Percentiles rank a stretch among this genome's conserved stretches.
phyloP scores from a whole-genome alignment of 129 eudicot species.

The Heracleum sosnowskyi region DNA sequence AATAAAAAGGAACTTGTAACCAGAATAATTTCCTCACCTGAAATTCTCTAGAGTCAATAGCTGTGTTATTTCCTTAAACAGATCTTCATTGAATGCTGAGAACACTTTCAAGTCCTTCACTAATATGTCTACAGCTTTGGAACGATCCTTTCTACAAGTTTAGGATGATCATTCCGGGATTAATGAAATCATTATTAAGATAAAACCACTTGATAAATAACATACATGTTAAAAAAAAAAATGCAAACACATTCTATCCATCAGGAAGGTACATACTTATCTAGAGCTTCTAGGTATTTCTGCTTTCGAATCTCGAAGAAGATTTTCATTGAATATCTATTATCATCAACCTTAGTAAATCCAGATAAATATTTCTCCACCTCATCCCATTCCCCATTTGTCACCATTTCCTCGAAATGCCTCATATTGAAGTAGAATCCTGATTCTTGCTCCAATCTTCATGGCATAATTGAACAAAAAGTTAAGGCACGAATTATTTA shows the following conservation, averaged over 20 bases:
- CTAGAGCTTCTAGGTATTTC: constrained; percentile 79
- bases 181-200: neutral
- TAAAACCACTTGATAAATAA: neutral
- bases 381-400: constrained; percentile 78
- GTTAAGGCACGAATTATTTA: neutral
- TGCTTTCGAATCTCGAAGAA: constrained; percentile 76
- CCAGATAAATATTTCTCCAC: constrained; percentile 73
- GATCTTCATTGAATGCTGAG: constrained; percentile 56
- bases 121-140: constrained; percentile 59
- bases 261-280: constrained; percentile 36
- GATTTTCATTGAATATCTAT: constrained; percentile 72
- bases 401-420: constrained; percentile 64
- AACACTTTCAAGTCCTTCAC: constrained; percentile 71
- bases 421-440: constrained; percentile 74
- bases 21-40: constrained; percentile 25
- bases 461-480: constrained; percentile 12
- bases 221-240: neutral
- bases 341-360: constrained; percentile 75
- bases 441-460: constrained; percentile 75
- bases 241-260: neutral
- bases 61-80: constrained; percentile 60
- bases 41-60: constrained; percentile 58
- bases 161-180: neutral
- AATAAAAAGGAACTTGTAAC: constrained; percentile 1
- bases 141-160: constrained; percentile 52